Base-by-base conservation (phyloP, 2,329 filamentous ascomycete species). In the Amesomyces nigricolor region DNA sequence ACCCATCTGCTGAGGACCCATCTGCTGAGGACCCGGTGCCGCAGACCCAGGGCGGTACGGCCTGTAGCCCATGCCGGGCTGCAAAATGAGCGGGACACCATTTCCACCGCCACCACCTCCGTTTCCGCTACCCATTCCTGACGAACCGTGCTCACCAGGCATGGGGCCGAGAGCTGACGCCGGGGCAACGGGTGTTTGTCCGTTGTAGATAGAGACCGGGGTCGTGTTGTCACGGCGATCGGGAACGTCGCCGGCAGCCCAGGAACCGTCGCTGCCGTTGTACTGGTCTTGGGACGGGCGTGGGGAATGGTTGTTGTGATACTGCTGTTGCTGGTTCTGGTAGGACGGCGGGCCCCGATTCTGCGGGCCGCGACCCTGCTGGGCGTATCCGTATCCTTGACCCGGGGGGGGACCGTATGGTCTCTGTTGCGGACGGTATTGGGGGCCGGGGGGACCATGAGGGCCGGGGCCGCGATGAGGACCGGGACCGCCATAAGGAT, bases 31-130 rank as follows among this genome's bases (percentile, higher is more conserved):
- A 35, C 32, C 32, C 32, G 32, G 32, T 7, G 43, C 39, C n/a
- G 48, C 39, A 2, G 45, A 45, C 6, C 43, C 53, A 8, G 59
- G 54, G 10, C 56, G 19, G n/a, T 54, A 58, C 7, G 54, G 54
- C 45, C 54, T 17, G 29, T 58, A 51, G 4, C 58, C 58, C 58
- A 58, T 53, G 2, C 52, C 59, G 5, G 59, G 57, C 38, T 59
- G 57, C 50, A 61, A 19, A 8, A 46, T 35, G 4, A 61, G 45
- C 37, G 59, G 59, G n/a, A 59, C 58, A 3, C 39, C 52, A 14
- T 26, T 51, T 26, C 43, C 47, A 14, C 16, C 42, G 13, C 32
- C 26, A 7, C 32, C 14, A 13, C 11, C 16, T 14, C 17, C 30
- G 16, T 19, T 37, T 35, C 16, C 45, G 32, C 22, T 26, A 44